Evolutionary conservation across 257 asterid genomes (phyloP).

Genomic region (Voacanga thouarsii): DNA sequence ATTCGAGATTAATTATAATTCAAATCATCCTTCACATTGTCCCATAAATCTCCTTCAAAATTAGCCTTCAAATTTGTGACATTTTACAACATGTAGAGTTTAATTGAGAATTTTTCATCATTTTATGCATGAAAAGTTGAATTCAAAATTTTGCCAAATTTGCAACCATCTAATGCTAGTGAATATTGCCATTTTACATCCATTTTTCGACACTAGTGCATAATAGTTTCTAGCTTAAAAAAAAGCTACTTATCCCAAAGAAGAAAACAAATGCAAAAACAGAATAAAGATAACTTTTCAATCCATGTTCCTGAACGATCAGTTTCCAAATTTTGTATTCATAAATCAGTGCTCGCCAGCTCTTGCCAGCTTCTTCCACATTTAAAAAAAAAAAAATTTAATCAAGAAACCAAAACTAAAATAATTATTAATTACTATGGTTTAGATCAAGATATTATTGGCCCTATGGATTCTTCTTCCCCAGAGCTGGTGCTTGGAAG

Average conservation of each 20-base stretch:
- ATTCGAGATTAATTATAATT: not conserved
- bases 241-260: not conserved
- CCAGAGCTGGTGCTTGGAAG: not conserved
- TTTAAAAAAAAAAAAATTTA: too few relatives aligned
- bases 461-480: not conserved
- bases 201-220: not conserved
- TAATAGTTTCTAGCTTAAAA: not conserved
- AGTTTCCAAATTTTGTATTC: not conserved
- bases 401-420: not conserved
- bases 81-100: not conserved
- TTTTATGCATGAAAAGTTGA: not conserved
- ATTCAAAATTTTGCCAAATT: not conserved
- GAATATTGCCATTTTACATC: not conserved
- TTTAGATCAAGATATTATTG: not conserved
- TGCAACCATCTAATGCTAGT: not conserved
- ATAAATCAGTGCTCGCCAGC: slow-evolving; percentile 11
- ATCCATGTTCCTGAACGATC: not conserved
- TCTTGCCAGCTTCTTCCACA: slow-evolving; percentile 15
- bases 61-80: not conserved
- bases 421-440: not conserved
- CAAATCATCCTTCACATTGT: not conserved
- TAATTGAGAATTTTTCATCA: not conserved
- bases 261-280: not conserved
- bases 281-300: not conserved
- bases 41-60: not conserved